Evolutionary conservation across 192 early-diverging fungal genomes (phyloP), one percentile per base, ranked within the genome.

Genomic region (Coemansia sp.): DNA sequence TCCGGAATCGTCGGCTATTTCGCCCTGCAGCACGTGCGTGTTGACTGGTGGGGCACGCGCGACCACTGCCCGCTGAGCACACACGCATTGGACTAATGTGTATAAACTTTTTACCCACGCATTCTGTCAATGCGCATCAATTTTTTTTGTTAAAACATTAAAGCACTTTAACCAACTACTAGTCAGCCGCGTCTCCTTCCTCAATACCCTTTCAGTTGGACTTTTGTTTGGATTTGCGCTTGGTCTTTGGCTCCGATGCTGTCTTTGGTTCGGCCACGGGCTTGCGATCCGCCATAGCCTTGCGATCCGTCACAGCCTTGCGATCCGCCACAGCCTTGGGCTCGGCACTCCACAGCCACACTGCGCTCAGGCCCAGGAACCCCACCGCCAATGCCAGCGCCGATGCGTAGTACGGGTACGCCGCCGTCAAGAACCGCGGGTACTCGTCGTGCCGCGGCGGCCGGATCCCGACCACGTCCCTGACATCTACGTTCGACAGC

Each of bases 381-480:
- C 89, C 91, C 31, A 85, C 80, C 38, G 88, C 83, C 88, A 95
- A 90, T 49, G 88, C 91, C 21, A 88, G 86, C 5, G 88, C 85
- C 23, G 89, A 86, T 9, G 82, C 84, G 71, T 99, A 99, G 71
- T 99, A 99, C 27, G 97, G 97, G 67, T 85, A 94, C n/a, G 95
- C 97, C 25, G 88, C 86, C 3, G 81, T 67, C 52, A 99, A 83
- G 84, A 91, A 98, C 38, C 97, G 86, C 35, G 91, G 92, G 72
- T 96, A 97, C 72, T 97, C 92, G 69, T 99, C 90, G 67, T 99
- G 97, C 53, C 93, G 77, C 76, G 92, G 93, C 11, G 95, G 97
- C 54, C 91, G 84, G 42, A 98, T 87, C 38, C 88, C 87, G 0
- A 99, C 87, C 1, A 84, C 88, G 32, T 94, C 91, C 43, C 73